Conservation (phyloP, 108 stramenopile species). For the Cyclotella choctawhatcheeana region DNA sequence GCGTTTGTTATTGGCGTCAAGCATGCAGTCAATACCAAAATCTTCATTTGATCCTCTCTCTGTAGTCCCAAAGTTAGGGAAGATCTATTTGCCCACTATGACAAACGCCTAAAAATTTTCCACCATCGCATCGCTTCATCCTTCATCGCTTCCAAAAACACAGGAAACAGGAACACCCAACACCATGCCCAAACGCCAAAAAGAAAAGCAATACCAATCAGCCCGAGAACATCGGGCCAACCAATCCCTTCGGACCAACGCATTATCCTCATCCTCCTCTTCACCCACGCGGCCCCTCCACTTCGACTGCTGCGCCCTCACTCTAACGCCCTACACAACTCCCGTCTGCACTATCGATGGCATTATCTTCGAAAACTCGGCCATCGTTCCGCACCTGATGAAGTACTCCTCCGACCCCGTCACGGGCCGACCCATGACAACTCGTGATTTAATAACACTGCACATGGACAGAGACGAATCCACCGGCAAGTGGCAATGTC, state of each 20-base stretch:
- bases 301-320: conserved; percentile 97
- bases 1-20: background rate
- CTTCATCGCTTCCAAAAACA: too few species aligned
- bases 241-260: conserved; percentile 62
- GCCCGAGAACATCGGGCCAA: conserved; percentile 73
- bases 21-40: too few species aligned
- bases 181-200: conserved; percentile 92
- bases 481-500: conserved; percentile 94
- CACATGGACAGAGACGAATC: conserved; percentile 88
- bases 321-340: conserved; percentile 82
- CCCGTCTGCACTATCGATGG: conserved; percentile 82
- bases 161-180: too few species aligned
- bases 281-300: conserved; percentile 68
- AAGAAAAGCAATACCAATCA: conserved; percentile 88
- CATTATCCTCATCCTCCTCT: conserved; percentile 16
- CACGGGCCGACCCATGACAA: conserved; percentile 65
- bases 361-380: conserved; percentile 89
- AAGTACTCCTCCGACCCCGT: conserved; percentile 89
- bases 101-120: too few species aligned
- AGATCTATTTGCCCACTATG: too few species aligned
- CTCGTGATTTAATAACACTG: conserved; percentile 79
- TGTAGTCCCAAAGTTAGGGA: too few species aligned
- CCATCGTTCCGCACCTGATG: conserved; percentile 87
- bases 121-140: too few species aligned
- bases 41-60: too few species aligned